Base-by-base conservation (phyloP, 75 land plant genomes). In the Sequoia sempervirens region DNA sequence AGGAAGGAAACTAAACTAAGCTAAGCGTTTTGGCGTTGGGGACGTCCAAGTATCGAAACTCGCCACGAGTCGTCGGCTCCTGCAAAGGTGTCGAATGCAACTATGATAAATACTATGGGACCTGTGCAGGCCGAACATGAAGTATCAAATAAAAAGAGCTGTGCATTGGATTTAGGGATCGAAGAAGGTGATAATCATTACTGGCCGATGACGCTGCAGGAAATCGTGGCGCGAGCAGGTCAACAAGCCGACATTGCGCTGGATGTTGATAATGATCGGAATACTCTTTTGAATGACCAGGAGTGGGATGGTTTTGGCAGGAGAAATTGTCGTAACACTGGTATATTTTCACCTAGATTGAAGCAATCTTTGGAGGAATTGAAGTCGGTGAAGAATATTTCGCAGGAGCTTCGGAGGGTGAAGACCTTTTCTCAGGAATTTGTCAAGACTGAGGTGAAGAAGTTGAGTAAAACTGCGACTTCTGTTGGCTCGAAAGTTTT, bases 311-410 rank as follows among this genome's bases (percentile, higher is more conserved):
- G 41, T 7, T 74, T 36, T 18, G 61, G 61, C 0, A 56, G 18
- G 61, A 18, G 18, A 56, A 68, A 1, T n/a, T 0, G 0, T 68
- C 8, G n/a, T 6, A 68, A n/a, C 2, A 28, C 7, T 28, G 32
- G 32, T 26, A 28, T 26, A 8, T 74, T 74, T 26, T 92, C 90
- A 23, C 53, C 66, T 15, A 45, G 47, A 54, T 41, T 90, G 70
- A 80, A 84, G 79, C 92, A 93, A 18, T 85, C 90, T 28, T 87
- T 90, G 7, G 83, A 82, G 40, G 92, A 90, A 69, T 82, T 92
- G 40, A 80, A 28, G 45, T 30, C 26, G 26, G 74, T 28, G 8
- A 79, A 28, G 79, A 36, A 28, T 43, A 2, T 92, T 11, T 88
- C 92, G 8, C 85, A 82, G 15, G 91, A 90, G 70, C 83, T 93